phyloP scores from a whole-genome alignment of 805 yeast species.

The Metschnikowia dekortorum region DNA sequence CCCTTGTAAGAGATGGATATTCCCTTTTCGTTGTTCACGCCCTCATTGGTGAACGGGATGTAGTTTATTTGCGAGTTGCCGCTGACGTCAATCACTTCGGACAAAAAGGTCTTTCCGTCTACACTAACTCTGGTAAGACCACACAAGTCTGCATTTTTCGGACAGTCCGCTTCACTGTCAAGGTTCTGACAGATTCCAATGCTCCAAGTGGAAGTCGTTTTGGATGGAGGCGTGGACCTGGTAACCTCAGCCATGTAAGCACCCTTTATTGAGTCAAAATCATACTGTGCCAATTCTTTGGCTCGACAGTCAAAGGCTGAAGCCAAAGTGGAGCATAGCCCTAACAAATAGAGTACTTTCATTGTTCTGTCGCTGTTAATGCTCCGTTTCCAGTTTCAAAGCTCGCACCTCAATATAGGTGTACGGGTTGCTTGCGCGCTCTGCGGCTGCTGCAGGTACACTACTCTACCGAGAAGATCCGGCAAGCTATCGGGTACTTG shows the following conservation, averaged over 20 bases:
- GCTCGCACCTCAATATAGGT: conserved; percentile 18
- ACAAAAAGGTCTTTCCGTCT: conserved; percentile 44
- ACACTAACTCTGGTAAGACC: conserved; percentile 58
- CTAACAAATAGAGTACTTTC: conserved; percentile 31
- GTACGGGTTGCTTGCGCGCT: conserved; percentile 16
- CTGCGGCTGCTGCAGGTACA: not conserved
- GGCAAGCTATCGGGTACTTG: too few relatives aligned
- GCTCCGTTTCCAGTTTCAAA: conserved; percentile 13
- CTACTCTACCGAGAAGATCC: not conserved
- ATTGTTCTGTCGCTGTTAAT: conserved; percentile 19
- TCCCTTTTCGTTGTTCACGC: conserved; percentile 26
- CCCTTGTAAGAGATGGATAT: conserved; percentile 42
- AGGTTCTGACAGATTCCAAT: conserved; percentile 61
- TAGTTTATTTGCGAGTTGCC: conserved; percentile 33
- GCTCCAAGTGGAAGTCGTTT: conserved; percentile 59
- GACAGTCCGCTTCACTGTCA: conserved; percentile 47
- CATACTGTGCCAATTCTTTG: conserved; percentile 33
- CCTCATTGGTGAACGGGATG: conserved; percentile 25
- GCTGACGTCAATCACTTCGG: conserved; percentile 62
- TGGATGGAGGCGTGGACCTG: conserved; percentile 75
- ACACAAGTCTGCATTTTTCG: conserved; percentile 70
- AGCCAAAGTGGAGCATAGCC: conserved; percentile 8
- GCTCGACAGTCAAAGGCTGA: conserved; percentile 32
- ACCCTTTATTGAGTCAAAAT: conserved; percentile 48
- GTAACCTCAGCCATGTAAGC: conserved; percentile 37